Evolutionary conservation across 805 yeast species (phyloP), one percentile per base, ranked within the genome.

Genomic region (Sugiyamaella floridensis): DNA sequence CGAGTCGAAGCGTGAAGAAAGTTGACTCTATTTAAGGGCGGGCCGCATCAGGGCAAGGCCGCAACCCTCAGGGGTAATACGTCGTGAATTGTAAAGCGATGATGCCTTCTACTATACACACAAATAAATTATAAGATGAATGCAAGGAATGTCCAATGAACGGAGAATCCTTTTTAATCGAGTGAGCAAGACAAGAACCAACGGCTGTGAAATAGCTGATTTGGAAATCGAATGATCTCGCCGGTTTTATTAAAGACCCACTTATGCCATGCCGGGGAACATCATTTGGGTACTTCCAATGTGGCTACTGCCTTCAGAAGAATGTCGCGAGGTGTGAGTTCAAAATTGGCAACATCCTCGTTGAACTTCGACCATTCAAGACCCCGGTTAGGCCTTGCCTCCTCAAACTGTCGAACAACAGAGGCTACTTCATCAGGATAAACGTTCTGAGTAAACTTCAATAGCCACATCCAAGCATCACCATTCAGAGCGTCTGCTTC

Each of bases 381-480:
- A n/a, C 48, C 48, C 9, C 32, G 40, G 15, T n/a, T 45, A 14
- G 48, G 48, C 10, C 19, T 14, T 5, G 48, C 48, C 12, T 16
- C 16, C 19, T 12, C 15, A 15, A 45, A 45, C n/a, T 20, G 29
- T n/a, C 22, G 19, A 12, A 45, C 2, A 4, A 32, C 41, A 12
- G 18, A 15, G 4, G 18, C 41, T 9, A 2, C 15, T 8, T 45
- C 48, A 14, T n/a, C 19, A n/a, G 15, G 46, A 18, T 45, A 22
- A 10, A 18, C 40, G 10, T 32, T 4, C 22, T 6, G 18, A 44
- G 72, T 52, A 56, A 76, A 79, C 26, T 74, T 71, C 59, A 78
- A 79, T 18, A 60, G 55, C 84, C 89, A 83, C 0, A 81, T 78
- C 85, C 95, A 89, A 2, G 76, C 67, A 67, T 90, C 97, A 3